Evolutionary conservation across 176 grass and related monocot species (phyloP).

Genomic region (Otatea glauca): DNA sequence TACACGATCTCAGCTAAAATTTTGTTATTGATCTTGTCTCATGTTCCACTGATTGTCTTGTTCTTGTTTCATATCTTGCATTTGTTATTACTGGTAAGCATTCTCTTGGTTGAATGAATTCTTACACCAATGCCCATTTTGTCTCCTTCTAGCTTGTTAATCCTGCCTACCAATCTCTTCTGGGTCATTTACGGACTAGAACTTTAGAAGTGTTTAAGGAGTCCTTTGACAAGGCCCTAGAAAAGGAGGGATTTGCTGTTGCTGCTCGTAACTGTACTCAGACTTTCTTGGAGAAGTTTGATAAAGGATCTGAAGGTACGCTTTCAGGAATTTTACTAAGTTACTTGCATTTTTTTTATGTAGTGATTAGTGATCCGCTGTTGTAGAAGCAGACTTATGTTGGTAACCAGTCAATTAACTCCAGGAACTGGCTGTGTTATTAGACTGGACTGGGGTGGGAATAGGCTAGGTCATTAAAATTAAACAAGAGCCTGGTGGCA

Average conservation of each 20-base stretch:
- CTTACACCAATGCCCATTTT: slow-evolving; percentile 31
- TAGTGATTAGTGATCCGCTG: slow-evolving; percentile 11
- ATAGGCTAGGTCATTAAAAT: slow-evolving; percentile 5
- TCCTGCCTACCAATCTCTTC: slow-evolving; percentile 86
- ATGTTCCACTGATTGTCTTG: slow-evolving; percentile 6
- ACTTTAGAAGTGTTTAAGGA: slow-evolving; percentile 81
- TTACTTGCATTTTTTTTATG: slow-evolving; percentile 9
- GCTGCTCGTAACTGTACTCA: slow-evolving; percentile 63
- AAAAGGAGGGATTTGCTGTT: slow-evolving; percentile 79
- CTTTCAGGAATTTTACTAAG: slow-evolving; percentile 22
- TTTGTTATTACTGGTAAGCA: slow-evolving; percentile 29
- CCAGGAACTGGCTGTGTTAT: not conserved
- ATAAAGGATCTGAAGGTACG: slow-evolving; percentile 91
- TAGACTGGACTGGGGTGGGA: slow-evolving; percentile 3
- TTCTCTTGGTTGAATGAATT: slow-evolving; percentile 23
- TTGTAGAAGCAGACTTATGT: slow-evolving; percentile 13
- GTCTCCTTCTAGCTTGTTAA: slow-evolving; percentile 67
- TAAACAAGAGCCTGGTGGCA: not conserved
- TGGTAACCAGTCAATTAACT: not conserved
- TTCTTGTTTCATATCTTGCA: slow-evolving; percentile 8
- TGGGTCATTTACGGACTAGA: slow-evolving; percentile 80
- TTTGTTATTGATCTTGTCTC: slow-evolving; percentile 8
- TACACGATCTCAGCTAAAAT: not conserved
- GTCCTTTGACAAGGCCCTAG: slow-evolving; percentile 77
- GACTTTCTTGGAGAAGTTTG: slow-evolving; percentile 77